A percentile compares a stretch with the other conserved stretches of the same genome.
Evolutionary conservation across 2,329 filamentous ascomycete genomes (phyloP).

Genomic region (Geoglossum cookeanum): DNA sequence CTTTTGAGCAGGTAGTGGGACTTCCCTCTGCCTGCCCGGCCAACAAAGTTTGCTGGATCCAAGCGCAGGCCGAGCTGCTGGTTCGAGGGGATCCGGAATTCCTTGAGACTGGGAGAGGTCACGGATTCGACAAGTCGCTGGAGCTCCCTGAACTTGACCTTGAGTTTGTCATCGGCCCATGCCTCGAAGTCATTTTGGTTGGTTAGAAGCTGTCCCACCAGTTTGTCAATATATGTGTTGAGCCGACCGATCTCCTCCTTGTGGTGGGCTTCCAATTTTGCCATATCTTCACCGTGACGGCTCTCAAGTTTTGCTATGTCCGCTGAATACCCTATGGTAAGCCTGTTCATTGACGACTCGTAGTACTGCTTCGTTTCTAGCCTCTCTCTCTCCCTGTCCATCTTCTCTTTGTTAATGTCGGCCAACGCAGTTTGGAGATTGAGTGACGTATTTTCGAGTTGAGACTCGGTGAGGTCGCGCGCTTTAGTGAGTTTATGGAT

Average conservation of each 20-base stretch:
- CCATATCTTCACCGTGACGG: no score
- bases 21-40: background rate
- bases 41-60: background rate
- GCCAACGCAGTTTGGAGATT: no score
- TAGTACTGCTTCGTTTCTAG: background rate
- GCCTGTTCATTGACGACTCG: background rate
- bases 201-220: conserved; percentile 3
- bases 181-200: conserved; percentile 2
- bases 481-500: background rate
- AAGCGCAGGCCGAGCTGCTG: background rate
- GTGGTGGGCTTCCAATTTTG: no score
- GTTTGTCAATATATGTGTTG: background rate
- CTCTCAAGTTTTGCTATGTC: no score
- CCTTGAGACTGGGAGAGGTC: background rate
- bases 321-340: background rate
- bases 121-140: background rate
- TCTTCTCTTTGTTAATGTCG: no score
- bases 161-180: conserved; percentile 3
- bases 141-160: background rate
- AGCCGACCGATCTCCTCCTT: background rate
- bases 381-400: no score
- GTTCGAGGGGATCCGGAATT: background rate
- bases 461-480: background rate
- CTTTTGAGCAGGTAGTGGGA: conserved; percentile 3
- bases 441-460: background rate